Base-by-base conservation (phyloP, 306 rosid species). In the Ormosia semicastrata region DNA sequence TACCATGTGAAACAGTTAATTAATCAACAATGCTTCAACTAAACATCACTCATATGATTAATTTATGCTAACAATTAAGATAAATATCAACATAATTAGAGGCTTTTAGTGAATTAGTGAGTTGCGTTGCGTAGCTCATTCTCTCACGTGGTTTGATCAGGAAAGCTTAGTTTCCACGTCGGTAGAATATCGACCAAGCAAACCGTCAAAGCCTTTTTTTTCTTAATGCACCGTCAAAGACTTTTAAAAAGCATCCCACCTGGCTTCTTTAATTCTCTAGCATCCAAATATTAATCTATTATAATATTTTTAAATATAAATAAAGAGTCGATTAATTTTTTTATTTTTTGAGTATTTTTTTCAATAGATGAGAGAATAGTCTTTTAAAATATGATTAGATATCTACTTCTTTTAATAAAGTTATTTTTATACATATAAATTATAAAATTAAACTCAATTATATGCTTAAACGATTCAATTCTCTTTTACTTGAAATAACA, bases 141-240 rank as follows among this genome's bases (percentile, higher is more conserved):
- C 49, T 56, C 57, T 76, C 89, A 83, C 85, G 81, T 66, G 83
- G 75, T 59, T 83, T 83, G 81, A 87, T 85, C 81, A 30, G 71
- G 47, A 71, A 76, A 6, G 41, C 57, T 76, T 78, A 4, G 40
- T 24, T 47, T 76, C 89, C 78, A 71, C 74, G 77, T 63, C 58
- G 56, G 53, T 56, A 13, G 33, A 63, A 46, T 6, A 53, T 54
- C 37, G 36, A 53, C 47, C 37, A 44, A 66, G 81, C 77, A 76
- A 24, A 66, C 66, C 65, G 80, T 83, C 89, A 75, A 75, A 59
- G 62, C 47, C n/a, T 47, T 57, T 4, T 4, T 24, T 24, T 24
- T 24, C 24, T 24, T 24, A 24, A 24, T 0, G 24, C 0, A 66
- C 66, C 65, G 80, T 83, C 89, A 75, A 75, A 59, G 62, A 56